Base-by-base conservation (phyloP, 352 stramenopile genomes). In the Pythium brachiatum region DNA sequence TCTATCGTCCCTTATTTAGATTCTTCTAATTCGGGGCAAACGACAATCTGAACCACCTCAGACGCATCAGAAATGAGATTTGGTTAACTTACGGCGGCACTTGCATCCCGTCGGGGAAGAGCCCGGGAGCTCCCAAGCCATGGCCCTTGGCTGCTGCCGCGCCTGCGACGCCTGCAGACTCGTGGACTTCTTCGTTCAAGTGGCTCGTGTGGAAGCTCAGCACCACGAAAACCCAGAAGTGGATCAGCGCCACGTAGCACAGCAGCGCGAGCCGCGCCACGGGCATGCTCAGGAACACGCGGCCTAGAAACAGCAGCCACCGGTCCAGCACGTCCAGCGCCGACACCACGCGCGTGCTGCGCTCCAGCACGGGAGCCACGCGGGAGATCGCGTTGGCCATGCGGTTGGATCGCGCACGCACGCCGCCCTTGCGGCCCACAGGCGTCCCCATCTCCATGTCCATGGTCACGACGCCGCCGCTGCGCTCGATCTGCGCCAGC, bases 191-290 rank as follows among this genome's bases (percentile, higher is more conserved):
- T 50, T 93, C 82, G 26, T 77, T 87, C 63, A 95, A 48, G 61
- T 95, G 86, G 60, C 79, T 93, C 53, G 88, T 96, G 70, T 96
- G 88, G 69, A 95, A 93, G 61, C 82, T 90, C 61, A 96, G 68
- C 50, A 96, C 81, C 36, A 90, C 65, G 60, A 95, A 93, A 13
- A 92, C 81, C 88, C 88, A 96, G 11, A 90, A 74, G 64, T 96
- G 88, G 46, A 96, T 77, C 61, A 96, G 64, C 60, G 75, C 58
- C 20, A 96, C 64, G 75, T 96, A 96, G 57, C 77, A 81, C 32
- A 96, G 43, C 64, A 93, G 66, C 2, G 62, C 79, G 15, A 96
- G 74, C 8, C 88, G 83, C 38, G 83, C 83, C n/a, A 92, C 74
- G 27, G 88, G 86, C 25, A 79, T 79, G 52, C 79, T 79, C 50